Evolutionary conservation across 169 alveolate genomes (phyloP), one percentile per base, ranked within the genome.

Genomic region (Eimeria falciformis): DNA sequence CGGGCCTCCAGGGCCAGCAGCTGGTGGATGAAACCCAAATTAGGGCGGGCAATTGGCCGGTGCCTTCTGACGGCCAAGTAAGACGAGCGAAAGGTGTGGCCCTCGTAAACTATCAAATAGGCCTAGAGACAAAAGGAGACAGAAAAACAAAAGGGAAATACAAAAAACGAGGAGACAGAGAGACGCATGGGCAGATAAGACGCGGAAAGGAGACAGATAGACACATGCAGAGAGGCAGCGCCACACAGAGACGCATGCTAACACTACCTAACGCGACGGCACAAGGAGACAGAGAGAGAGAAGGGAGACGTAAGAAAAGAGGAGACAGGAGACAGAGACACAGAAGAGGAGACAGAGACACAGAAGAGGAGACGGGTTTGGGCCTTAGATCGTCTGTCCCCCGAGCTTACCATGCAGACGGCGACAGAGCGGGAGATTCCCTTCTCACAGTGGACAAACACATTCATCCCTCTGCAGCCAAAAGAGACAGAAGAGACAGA

Each of bases 381-480:
- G n/a, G n/a, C n/a, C n/a, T n/a, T n/a, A n/a, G 9, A 17, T 50
- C 62, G 9, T 17, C 62, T 50, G 62, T 50, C 62, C 17, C 62
- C 62, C 17, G 9, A 4, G 23, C 91, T 66, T 23, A 84, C 91
- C 69, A 37, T 29, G 56, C 91, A 84, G 25, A 84, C 77, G 5
- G 91, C 71, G 43, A 65, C 91, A 43, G 91, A 84, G 29, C 91
- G 91, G 14, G 91, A 84, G 9, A 84, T 84, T 46, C 91, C 91
- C 69, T 84, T 84, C 53, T 84, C 91, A 53, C 91, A 84, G 27
- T 84, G 91, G 12, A 84, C 53, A 25, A 84, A 37, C 55, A 84
- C 91, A 23, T 73, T 84, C 27, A n/a, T 27, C 3, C 91, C 91
- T 56, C 91, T 84, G 69, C 46, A 68, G 81, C 71, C 11, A 21